These are phyloP conservation scores for Penicillium frequentans DNA, from an alignment of 2,329 filamentous ascomycete species.

Conservation along the genomic window DNA sequence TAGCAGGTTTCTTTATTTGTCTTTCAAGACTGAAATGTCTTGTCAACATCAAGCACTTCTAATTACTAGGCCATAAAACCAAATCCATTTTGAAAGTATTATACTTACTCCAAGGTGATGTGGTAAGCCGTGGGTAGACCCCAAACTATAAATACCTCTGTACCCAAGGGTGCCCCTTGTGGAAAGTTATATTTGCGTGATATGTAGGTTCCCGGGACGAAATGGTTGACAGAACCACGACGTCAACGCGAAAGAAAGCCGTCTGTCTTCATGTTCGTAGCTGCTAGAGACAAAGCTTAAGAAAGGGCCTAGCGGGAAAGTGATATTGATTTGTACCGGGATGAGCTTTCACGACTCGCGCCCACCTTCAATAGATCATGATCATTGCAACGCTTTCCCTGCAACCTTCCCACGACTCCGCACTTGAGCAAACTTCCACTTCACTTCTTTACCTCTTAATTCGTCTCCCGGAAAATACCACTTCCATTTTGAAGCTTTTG, in stretches of 20 bases:
- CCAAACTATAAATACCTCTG: not conserved
- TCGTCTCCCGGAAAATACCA: not conserved
- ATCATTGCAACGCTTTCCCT: not conserved
- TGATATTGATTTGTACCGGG: too few species aligned
- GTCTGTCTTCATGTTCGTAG: too few species aligned
- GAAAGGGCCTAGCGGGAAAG: too few species aligned
- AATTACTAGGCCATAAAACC: too few species aligned
- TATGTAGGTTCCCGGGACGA: not conserved
- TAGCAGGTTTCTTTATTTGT: too few species aligned
- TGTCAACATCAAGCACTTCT: too few species aligned
- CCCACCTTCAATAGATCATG: not conserved
- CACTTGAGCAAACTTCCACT: not conserved
- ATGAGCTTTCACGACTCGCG: not conserved
- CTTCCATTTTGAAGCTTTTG: not conserved
- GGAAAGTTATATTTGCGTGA: not conserved
- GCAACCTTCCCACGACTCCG: not conserved
- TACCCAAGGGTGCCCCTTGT: not conserved
- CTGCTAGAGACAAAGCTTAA: too few species aligned
- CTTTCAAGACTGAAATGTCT: too few species aligned
- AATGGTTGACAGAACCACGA: constrained; percentile 6
- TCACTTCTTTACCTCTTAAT: too few species aligned
- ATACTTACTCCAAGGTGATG: not conserved
- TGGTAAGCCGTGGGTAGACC: not conserved
- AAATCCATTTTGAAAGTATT: too few species aligned
- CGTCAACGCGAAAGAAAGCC: not conserved